Percentiles rank a stretch among this genome's conserved stretches.
phyloP scores from a whole-genome alignment of 139 green algal genomes.

The Pseudopediastrum boryanum region DNA sequence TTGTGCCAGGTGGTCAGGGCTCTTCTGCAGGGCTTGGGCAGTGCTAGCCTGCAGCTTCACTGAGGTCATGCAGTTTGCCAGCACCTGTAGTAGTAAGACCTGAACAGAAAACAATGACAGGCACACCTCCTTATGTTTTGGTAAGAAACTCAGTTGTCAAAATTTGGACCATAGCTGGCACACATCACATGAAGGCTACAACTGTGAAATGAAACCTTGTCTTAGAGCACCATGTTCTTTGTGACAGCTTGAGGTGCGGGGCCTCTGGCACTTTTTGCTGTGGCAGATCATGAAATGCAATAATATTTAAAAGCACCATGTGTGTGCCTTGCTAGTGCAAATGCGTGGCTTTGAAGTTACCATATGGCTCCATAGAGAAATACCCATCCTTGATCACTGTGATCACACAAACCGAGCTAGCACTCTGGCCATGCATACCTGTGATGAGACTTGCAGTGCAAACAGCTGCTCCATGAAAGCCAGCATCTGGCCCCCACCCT shows the following conservation, averaged over 20 bases:
- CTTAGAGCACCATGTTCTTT: background rate
- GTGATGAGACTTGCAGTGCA: background rate
- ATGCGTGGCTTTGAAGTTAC: too few species aligned
- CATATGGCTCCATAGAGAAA: background rate
- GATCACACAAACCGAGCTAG: background rate
- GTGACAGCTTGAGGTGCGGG: background rate
- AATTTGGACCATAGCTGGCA: background rate
- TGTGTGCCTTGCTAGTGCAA: too few species aligned
- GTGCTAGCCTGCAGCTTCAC: constrained; percentile 17
- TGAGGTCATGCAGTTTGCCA: background rate
- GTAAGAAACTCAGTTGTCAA: background rate
- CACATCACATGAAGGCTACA: background rate
- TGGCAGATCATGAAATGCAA: too few species aligned
- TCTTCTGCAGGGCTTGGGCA: background rate
- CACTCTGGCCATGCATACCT: background rate
- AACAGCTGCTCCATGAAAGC: background rate
- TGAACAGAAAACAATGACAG: background rate
- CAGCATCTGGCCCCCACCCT: too few species aligned
- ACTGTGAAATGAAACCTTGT: background rate
- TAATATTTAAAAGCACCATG: too few species aligned
- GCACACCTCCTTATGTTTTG: too few species aligned
- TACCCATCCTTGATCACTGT: background rate
- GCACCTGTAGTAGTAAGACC: background rate
- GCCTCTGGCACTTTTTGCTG: too few species aligned
- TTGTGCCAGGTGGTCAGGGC: background rate